These are phyloP conservation scores for Teunomyces cretensis DNA, from an alignment of 805 yeast species.

Conservation along the genomic window DNA sequence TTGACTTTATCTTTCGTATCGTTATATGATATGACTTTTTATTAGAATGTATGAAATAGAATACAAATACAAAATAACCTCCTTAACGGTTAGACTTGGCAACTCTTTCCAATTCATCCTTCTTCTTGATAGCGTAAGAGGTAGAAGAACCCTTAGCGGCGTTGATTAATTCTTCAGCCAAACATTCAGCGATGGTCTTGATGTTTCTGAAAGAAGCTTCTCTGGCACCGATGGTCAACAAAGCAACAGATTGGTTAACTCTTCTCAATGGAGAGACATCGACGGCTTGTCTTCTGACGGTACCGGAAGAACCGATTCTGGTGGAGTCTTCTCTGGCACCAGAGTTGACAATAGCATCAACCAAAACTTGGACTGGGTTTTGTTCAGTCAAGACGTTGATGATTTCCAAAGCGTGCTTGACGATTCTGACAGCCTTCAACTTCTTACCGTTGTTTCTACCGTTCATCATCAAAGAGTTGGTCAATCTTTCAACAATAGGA, in stretches of 20 bases:
- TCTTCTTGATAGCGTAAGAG: constrained; percentile 99
- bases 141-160: constrained; percentile 99
- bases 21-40: constrained; percentile 11
- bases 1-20: not conserved
- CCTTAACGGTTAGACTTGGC: constrained; percentile 99
- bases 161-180: constrained; percentile 99
- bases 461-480: constrained; percentile 99
- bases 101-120: constrained; percentile 99
- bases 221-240: constrained; percentile 99
- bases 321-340: constrained; percentile 99
- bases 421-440: constrained; percentile 99
- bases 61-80: constrained; percentile 26
- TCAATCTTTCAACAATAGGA: constrained; percentile 98
- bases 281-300: constrained; percentile 99
- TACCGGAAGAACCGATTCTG: constrained; percentile 99
- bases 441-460: constrained; percentile 99
- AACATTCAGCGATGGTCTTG: constrained; percentile 99
- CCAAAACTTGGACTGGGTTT: constrained; percentile 99
- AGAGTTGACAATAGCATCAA: constrained; percentile 99
- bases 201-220: constrained; percentile 99
- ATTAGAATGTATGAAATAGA: constrained; percentile 18
- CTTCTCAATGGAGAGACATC: constrained; percentile 99
- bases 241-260: constrained; percentile 98
- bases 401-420: constrained; percentile 99
- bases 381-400: constrained; percentile 95